A percentile compares a stretch with the other conserved stretches of the same genome.
Evolutionary conservation across 306 rosid species (phyloP).

Genomic region (Sicyos baderoa): DNA sequence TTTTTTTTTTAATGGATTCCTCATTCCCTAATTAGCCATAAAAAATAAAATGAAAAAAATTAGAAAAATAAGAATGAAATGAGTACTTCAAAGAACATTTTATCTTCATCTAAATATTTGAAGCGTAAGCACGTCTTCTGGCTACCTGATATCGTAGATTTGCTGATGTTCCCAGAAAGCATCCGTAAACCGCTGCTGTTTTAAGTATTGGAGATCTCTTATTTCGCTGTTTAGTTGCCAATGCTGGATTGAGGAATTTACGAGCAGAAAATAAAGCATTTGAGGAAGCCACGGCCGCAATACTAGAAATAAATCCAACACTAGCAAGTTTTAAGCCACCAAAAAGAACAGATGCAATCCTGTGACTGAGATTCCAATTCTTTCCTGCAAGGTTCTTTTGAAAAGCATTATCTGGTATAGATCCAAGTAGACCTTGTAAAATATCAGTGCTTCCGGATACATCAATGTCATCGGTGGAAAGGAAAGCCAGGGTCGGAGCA

Average conservation of each 20-base stretch:
- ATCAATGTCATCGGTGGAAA: slow-evolving; percentile 54
- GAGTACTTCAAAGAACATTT: background rate
- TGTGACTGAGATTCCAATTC: slow-evolving; percentile 70
- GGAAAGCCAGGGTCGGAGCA: slow-evolving; percentile 91
- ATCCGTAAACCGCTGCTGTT: slow-evolving; percentile 54
- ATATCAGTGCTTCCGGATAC: slow-evolving; percentile 47
- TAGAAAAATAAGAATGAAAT: background rate
- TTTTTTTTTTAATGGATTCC: no score
- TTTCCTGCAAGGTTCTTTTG: slow-evolving; percentile 76
- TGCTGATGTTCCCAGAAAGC: slow-evolving; percentile 77
- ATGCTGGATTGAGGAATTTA: slow-evolving; percentile 52
- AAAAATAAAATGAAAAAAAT: background rate
- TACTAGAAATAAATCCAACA: slow-evolving; percentile 89
- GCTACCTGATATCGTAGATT: slow-evolving; percentile 93
- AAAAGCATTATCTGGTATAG: slow-evolving; percentile 96
- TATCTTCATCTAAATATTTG: background rate
- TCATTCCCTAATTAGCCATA: background rate
- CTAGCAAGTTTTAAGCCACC: slow-evolving; percentile 83
- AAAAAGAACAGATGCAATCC: slow-evolving; percentile 78
- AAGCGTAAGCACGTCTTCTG: slow-evolving; percentile 15
- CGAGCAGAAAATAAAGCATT: slow-evolving; percentile 53
- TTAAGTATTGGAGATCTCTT: slow-evolving; percentile 76
- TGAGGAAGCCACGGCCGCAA: slow-evolving; percentile 80
- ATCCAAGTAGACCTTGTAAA: slow-evolving; percentile 70
- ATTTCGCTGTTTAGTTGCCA: slow-evolving; percentile 34